Base-by-base conservation (phyloP, 2,329 filamentous ascomycete genomes). In the Colletotrichum phormii region DNA sequence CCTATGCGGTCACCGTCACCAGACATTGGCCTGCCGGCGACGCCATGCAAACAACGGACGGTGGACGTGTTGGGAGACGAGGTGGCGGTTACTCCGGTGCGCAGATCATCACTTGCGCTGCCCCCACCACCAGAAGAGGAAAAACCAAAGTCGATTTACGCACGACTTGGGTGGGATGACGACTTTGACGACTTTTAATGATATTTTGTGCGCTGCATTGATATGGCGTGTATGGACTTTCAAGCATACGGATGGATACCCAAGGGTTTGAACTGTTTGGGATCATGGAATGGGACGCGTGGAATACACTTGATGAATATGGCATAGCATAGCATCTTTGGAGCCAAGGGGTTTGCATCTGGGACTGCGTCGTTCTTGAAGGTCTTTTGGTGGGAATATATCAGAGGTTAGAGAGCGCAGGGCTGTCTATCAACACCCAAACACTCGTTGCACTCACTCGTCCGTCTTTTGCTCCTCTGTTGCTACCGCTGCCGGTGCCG, bases 141-240 rank as follows among this genome's bases (percentile, higher is more conserved):
- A 63, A 81, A 78, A 72, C 79, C 79, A 42, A 73, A 81, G 74
- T 87, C 86, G 12, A 87, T 91, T 64, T 91, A 88, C 75, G 83
- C 89, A 76, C 82, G 82, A 75, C 79, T 91, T 54, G 89, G 89
- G 58, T 91, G 89, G 89, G 88, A 90, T 77, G 85, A 89, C 72
- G 88, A 90, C 73, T 82, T 85, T 78, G 86, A 89, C 78, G 83
- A 85, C 78, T 78, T 84, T 79, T 81, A 73, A 83, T 80, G 80
- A 73, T 63, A 60, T 58, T 35, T 55, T 42, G 51, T 64, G 58
- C 60, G 46, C 71, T 61, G 70, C 71, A 71, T 74, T 60, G 58
- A n/a, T 33, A 58, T 67, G 75, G 77, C 76, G 72, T 76, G 75
- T 46, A 74, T 67, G 63, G 37, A 42, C 29, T 22, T 63, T 63